Conservation (phyloP, 164 flowering plant species). For the grape (Vitis vinifera) region ASM3070453v1 NC_081818.1:6662501-6663000, state of each 20-base stretch:
- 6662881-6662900: constrained; percentile 24
- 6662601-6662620: too few relatives aligned
- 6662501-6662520: too few relatives aligned
- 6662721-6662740: constrained; percentile 59
- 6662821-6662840: background rate
- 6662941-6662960: background rate
- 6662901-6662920: constrained; percentile 28
- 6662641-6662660: too few relatives aligned
- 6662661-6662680: too few relatives aligned
- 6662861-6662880: constrained; percentile 23
- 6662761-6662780: constrained; percentile 53
- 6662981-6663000: background rate
- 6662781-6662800: constrained; percentile 74
- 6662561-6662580: too few relatives aligned
- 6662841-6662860: background rate
- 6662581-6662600: too few relatives aligned
- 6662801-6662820: constrained; percentile 42
- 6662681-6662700: background rate
- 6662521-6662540: too few relatives aligned
- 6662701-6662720: background rate
- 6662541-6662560: too few relatives aligned
- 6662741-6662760: constrained; percentile 80
- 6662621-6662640: too few relatives aligned
- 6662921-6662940: constrained; percentile 39
- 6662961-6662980: background rate